Base-by-base conservation (phyloP, 176 grass and related monocot species). In the Musa acuminata region DNA sequence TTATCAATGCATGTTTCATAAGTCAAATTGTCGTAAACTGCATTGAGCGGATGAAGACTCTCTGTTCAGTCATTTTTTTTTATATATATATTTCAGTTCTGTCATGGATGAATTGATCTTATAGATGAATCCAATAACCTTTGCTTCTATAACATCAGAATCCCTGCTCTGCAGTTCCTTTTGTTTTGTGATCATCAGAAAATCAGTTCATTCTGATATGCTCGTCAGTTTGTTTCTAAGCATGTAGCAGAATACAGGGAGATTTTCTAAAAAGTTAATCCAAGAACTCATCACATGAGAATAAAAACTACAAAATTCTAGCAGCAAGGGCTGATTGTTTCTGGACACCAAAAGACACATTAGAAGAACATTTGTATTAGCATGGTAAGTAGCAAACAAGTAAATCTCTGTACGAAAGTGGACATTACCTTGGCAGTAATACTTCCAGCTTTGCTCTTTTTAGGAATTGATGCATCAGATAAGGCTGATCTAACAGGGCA, bases 391-490 rank as follows among this genome's bases (percentile, higher is more conserved):
- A 43, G 0, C 35, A 69, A 17, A 69, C 8, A 8, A 9, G 67
- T 60, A 19, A 70, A n/a, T 35, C 20, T 50, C 14, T 60, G n/a
- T 60, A 8, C 5, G 14, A 60, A 60, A 60, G 57, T 69, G 43
- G 8, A 20, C 4, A 4, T 69, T 17, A 70, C 67, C 67, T 70
- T 70, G 8, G 67, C 48, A 51, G 8, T 50, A 70, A 70, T 70
- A 17, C 67, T 69, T 49, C 67, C 67, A 70, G 67, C 1, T 70
- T 70, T 43, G 35, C 35, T 67, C 26, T 48, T 70, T 25, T 11
- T 11, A 70, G 67, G 67, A 50, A 51, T 51, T 70, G 67, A 20
- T 70, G 67, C 9, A 17, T 70, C 48, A 70, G 67, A 51, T 70
- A 48, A 21, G 50, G 10, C 43, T 70, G 48, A 50, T 70, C 67